Conservation (phyloP, 2,329 filamentous ascomycete genomes). For the Pseudogymnoascus sp. region DNA sequence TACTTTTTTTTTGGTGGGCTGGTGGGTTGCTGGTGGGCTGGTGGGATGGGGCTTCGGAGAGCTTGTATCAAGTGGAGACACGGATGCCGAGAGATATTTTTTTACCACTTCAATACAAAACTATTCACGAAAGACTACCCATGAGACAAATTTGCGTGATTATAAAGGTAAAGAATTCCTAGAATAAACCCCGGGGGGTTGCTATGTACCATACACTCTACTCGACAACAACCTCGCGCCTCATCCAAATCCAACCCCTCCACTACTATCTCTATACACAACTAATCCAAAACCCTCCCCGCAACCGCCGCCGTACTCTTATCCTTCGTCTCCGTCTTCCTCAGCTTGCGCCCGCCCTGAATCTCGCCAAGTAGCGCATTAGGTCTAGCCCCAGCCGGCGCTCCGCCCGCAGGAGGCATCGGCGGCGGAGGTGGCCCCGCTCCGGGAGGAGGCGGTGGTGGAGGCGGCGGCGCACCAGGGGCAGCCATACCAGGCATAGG, state of each 20-base stretch:
- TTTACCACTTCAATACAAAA: not conserved
- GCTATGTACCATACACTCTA: constrained; percentile 5
- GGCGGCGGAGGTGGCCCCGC: constrained; percentile 23
- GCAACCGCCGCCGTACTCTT: constrained; percentile 63
- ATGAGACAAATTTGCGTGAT: not conserved
- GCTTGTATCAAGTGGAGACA: not conserved
- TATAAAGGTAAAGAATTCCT: constrained; percentile 4
- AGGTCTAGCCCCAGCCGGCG: constrained; percentile 39
- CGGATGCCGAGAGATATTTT: not conserved
- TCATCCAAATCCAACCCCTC: not conserved
- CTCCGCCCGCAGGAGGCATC: constrained; percentile 26
- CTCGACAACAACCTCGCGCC: not conserved
- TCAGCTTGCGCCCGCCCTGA: constrained; percentile 66
- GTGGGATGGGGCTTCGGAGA: not conserved
- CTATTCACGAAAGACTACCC: not conserved
- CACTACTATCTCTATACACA: not conserved
- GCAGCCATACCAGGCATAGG: constrained; percentile 26
- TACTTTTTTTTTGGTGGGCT: not conserved
- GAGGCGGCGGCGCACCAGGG: constrained; percentile 34
- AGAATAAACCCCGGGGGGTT: not conserved
- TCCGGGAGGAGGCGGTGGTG: constrained; percentile 27
- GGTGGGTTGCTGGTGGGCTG: not conserved
- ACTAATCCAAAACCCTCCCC: constrained; percentile 55
- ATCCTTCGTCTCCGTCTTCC: constrained; percentile 86
- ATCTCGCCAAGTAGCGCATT: constrained; percentile 73